phyloP scores from a whole-genome alignment of 176 grass and related monocot species.

The Pontederia paniculata region DNA sequence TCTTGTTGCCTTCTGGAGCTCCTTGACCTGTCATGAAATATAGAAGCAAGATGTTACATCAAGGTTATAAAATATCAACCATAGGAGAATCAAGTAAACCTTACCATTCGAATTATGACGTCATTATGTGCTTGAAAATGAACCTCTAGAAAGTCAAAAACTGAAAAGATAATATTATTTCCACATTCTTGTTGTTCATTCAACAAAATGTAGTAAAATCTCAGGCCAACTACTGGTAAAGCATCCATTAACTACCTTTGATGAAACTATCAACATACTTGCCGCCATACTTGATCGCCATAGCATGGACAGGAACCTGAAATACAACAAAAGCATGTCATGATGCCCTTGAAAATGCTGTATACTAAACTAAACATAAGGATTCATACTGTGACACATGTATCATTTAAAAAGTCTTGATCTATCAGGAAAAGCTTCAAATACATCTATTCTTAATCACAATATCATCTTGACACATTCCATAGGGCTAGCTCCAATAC shows the following conservation, averaged over 20 bases:
- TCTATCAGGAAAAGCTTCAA: too few relatives aligned
- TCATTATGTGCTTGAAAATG: conserved; percentile 47
- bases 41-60: conserved; percentile 2
- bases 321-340: not conserved
- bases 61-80: conserved; percentile 12
- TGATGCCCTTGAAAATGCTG: not conserved
- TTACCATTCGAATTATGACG: conserved; percentile 58
- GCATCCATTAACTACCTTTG: conserved; percentile 37
- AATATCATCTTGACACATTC: too few relatives aligned
- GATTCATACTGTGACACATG: too few relatives aligned
- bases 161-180: conserved; percentile 31
- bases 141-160: conserved; percentile 54
- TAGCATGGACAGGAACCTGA: conserved; percentile 61
- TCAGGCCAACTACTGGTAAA: conserved; percentile 1
- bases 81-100: not conserved
- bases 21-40: conserved; percentile 39
- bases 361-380: too few relatives aligned
- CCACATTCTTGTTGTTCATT: not conserved
- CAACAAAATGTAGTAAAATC: not conserved
- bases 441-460: too few relatives aligned
- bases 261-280: conserved; percentile 76
- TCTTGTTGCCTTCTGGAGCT: conserved; percentile 73
- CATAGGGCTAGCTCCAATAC: too few relatives aligned
- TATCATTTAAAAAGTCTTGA: too few relatives aligned
- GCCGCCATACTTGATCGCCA: conserved; percentile 82